Evolutionary conservation across 108 stramenopile species (phyloP).

Genomic region (Nannochloropsis oceanica): DNA sequence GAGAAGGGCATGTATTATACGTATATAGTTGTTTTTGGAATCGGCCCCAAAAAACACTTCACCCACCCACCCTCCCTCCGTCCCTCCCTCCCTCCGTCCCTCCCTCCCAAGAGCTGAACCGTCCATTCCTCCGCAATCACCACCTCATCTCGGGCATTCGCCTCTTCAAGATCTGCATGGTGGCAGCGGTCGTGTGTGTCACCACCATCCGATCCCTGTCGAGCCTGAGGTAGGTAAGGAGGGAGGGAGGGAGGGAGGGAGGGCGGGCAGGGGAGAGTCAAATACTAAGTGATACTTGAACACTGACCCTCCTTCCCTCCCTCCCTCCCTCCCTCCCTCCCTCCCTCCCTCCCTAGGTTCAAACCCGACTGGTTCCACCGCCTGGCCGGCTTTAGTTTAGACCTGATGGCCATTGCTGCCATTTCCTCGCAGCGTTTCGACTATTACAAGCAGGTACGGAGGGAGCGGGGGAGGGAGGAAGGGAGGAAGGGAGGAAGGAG

Average conservation of each 20-base stretch:
- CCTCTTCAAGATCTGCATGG: constrained; percentile 30
- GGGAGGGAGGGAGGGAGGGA: constrained; percentile 2
- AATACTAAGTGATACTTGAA: no score
- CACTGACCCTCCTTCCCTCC: no score
- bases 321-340: no score
- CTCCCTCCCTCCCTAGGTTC: no score
- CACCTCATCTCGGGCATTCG: constrained; percentile 5
- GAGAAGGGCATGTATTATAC: no score
- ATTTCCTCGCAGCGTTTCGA: constrained; percentile 12
- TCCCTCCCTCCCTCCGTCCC: neutral
- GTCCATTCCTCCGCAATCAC: neutral
- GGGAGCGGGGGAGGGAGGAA: neutral
- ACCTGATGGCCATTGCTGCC: constrained; percentile 27
- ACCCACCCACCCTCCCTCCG: neutral
- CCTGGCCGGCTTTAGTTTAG: constrained; percentile 26
- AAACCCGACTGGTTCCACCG: constrained; percentile 30
- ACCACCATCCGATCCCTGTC: constrained; percentile 11
- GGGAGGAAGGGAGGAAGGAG: no score
- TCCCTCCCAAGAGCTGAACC: neutral
- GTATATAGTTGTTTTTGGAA: no score
- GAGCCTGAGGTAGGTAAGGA: no score
- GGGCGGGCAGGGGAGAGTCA: no score
- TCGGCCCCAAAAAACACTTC: no score
- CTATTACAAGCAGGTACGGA: neutral
- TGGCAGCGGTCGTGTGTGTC: constrained; percentile 18